Base-by-base conservation (phyloP, 768 basidiomycete species). In the Podaxis rugospora region DNA sequence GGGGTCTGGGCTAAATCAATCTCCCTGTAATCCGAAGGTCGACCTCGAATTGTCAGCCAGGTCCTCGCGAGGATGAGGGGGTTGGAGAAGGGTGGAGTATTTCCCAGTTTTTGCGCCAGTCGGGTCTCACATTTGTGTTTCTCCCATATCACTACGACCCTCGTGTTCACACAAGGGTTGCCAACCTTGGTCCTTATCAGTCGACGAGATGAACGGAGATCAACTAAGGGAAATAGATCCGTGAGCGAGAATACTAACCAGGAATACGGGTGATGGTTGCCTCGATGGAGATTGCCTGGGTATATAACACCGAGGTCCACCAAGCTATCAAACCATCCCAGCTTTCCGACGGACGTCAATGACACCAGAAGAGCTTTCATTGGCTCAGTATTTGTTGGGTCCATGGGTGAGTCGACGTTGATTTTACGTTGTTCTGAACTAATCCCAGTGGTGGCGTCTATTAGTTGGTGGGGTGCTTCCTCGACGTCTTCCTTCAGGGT, bases 401-500 rank as follows among this genome's bases (percentile, higher is more conserved):
- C 73, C 73, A 52, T 75, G 73, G 73, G 73, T 70, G 21, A 44
- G 70, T 57, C 27, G 4, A 37, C 2, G 1, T 51, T 52, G 37
- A 47, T 52, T 11, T 4, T 49, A 11, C 11, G 25, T 55, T 25
- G 18, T 37, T 18, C 46, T 27, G 27, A 21, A 36, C 21, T 39
- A 9, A 56, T 16, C n/a, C 49, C 28, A 10, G 37, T 6, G 23
- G n/a, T 44, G 59, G 32, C 35, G 25, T 27, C 59, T 7, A 9
- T 50, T 46, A 75, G 74, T 64, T 75, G 2, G 59, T 74, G 21
- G 74, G 74, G 11, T 63, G 64, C 21, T 69, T 71, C 32, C 32
- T 71, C 1, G 73, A 74, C 27, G 4, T 72, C 23, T 37, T 75
- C 16, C 54, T 74, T 7, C 73, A 73, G 59, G 74, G 74, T 3